Base-by-base conservation (phyloP, 1,284 basidiomycete species). In the Rhodotorula sp. region DNA sequence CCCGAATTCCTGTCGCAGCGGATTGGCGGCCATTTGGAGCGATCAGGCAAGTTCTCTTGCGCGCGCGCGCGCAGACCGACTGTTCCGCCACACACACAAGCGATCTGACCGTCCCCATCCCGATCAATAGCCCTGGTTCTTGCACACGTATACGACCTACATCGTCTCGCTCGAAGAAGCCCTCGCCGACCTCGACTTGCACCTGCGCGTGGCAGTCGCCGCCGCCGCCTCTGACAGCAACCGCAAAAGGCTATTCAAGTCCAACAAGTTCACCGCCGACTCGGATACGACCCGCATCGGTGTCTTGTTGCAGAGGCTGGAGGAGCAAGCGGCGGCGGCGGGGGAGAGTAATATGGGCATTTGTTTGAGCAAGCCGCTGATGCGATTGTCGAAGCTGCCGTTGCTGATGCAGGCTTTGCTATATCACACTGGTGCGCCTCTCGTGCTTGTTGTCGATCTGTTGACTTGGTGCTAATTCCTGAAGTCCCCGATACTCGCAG, bases 361-460 rank as follows among this genome's bases (percentile, higher is more conserved):
- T 79, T 93, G 93, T 4, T 85, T 97, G 15, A 95, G 93, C 58
- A 98, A 97, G 82, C 96, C 96, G 1, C 97, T 99, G 83, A 96
- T 98, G 80, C 88, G 96, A 47, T 85, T 99, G 57, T 88, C 97
- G 80, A 98, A 99, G 82, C 97, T 98, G 81, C 96, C 96, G 4
- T 86, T 99, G 23, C 87, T 99, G 56, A 97, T 98, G 84, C 95
- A 98, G 59, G 70, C 70, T 47, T 57, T 79, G 47, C 57, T 79
- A 46, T 78, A 73, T 48, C 78, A 79, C 56, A 77, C 68, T 14
- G 78, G 69, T 59, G 29, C 31, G 63, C 34, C 43, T 15, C 43
- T 43, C 10, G 23, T 12, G 10, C 16, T 26, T 6, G 16, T 6
- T 6, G 3, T 43, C 20, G 3, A 5, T 21, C 5, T 10, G 16